Conservation (phyloP, 2,329 filamentous ascomycete species). For the Colletotrichum sojae region DNA sequence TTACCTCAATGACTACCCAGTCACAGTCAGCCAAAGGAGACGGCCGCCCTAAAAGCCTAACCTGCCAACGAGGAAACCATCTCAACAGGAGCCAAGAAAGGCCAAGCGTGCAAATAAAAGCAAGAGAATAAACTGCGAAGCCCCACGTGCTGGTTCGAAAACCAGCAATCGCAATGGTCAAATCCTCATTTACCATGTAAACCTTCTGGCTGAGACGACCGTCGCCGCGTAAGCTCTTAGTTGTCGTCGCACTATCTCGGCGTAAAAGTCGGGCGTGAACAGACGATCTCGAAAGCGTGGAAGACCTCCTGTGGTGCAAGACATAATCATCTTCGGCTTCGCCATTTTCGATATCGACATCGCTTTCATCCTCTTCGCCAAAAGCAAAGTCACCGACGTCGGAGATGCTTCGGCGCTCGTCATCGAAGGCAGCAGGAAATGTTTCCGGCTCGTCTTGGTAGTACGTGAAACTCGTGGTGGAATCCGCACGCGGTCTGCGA, state of each 20-base stretch:
- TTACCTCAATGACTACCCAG: constrained; percentile 92
- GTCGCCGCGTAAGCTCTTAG: constrained; percentile 73
- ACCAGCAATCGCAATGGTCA: constrained; percentile 93
- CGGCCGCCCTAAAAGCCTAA: constrained; percentile 79
- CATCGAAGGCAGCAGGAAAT: constrained; percentile 43
- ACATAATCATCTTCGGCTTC: constrained; percentile 62
- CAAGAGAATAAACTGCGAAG: constrained; percentile 74
- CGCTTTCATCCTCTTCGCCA: constrained; percentile 56
- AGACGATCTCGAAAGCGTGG: constrained; percentile 69
- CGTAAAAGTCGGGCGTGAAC: constrained; percentile 77
- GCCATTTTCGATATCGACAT: constrained; percentile 56
- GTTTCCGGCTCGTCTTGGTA: constrained; percentile 72
- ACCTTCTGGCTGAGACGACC: constrained; percentile 88
- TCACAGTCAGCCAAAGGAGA: constrained; percentile 80
- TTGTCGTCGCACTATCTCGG: constrained; percentile 78
- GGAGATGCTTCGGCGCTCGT: constrained; percentile 50
- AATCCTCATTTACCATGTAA: constrained; percentile 92
- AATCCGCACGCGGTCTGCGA: constrained; percentile 84
- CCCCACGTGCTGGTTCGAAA: constrained; percentile 85
- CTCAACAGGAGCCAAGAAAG: constrained; percentile 87
- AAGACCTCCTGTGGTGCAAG: constrained; percentile 73
- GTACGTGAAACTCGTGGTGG: constrained; percentile 90
- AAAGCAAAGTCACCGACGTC: constrained; percentile 58
- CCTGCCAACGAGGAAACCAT: constrained; percentile 91
- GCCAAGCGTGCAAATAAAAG: constrained; percentile 82